Conservation (phyloP, 192 early-diverging fungal genomes). For the Rhizophagus prolifer region DNA sequence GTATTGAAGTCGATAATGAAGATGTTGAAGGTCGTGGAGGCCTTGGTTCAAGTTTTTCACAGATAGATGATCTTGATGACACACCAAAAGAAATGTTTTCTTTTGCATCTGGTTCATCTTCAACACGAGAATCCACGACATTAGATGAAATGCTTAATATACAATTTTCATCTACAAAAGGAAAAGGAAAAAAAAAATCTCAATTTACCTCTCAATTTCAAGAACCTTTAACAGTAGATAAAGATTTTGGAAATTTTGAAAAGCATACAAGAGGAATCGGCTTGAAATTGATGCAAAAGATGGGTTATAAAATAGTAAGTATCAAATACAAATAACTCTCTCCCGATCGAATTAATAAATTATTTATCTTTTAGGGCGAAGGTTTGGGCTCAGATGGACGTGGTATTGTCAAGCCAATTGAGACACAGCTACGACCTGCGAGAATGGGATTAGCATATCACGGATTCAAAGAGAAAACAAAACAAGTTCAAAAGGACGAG, state of each 20-base stretch:
- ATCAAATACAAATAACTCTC: background rate
- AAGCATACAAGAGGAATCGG: slow-evolving; percentile 59
- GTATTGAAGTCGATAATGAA: no score
- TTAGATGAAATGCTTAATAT: no score
- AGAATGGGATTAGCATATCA: slow-evolving; percentile 82
- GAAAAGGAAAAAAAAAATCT: no score
- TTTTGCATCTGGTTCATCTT: no score
- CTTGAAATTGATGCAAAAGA: slow-evolving; percentile 80
- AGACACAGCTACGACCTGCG: slow-evolving; percentile 78
- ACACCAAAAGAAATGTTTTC: no score
- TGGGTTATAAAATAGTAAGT: slow-evolving; percentile 73
- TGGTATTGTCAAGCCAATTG: slow-evolving; percentile 90
- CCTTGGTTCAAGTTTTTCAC: no score
- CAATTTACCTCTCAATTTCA: background rate
- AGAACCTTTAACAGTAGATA: background rate
- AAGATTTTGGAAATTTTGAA: slow-evolving; percentile 25
- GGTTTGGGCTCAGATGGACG: slow-evolving; percentile 84
- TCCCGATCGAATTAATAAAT: background rate
- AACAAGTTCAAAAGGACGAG: slow-evolving; percentile 57
- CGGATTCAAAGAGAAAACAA: slow-evolving; percentile 77
- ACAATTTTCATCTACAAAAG: no score
- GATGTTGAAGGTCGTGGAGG: no score
- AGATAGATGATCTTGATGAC: no score
- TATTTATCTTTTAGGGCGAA: slow-evolving; percentile 54
- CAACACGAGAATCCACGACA: no score